A percentile compares a stretch with the other conserved stretches of the same genome.
phyloP scores from a whole-genome alignment of 208 protist species.

The Zelonia costaricensis region DNA sequence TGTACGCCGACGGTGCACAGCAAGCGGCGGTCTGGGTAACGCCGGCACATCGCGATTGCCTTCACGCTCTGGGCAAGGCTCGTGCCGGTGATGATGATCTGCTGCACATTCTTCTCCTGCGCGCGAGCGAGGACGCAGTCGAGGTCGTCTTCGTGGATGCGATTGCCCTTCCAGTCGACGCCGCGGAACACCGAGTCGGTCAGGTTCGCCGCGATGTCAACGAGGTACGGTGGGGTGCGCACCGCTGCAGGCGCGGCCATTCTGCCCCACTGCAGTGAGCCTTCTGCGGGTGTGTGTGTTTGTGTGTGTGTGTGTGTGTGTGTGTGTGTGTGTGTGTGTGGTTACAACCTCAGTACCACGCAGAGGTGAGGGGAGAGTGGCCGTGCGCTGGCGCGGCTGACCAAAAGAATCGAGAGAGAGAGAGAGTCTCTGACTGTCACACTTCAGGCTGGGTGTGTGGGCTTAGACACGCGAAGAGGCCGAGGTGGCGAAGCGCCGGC shows the following conservation, averaged over 20 bases:
- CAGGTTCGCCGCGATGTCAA: constrained; percentile 89
- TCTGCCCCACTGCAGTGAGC: background rate
- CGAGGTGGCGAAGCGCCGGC: too few relatives aligned
- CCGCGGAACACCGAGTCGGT: constrained; percentile 91
- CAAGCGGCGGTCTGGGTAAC: constrained; percentile 50
- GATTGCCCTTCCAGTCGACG: constrained; percentile 79
- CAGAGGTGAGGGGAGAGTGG: too few relatives aligned
- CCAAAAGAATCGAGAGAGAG: too few relatives aligned
- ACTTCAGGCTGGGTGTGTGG: too few relatives aligned
- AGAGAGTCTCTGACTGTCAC: too few relatives aligned
- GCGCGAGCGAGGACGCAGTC: constrained; percentile 68
- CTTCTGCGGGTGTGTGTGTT: background rate
- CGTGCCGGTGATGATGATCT: constrained; percentile 88
- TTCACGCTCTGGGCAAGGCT: constrained; percentile 73
- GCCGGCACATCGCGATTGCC: constrained; percentile 78
- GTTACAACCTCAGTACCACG: background rate
- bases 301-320: background rate
- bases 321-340: constrained; percentile 1
- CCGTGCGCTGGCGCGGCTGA: too few relatives aligned
- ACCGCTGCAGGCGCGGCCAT: constrained; percentile 10
- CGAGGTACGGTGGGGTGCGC: constrained; percentile 47
- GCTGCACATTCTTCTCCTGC: constrained; percentile 45
- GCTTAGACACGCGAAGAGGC: too few relatives aligned
- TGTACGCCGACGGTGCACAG: constrained; percentile 87
- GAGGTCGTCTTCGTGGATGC: constrained; percentile 84